phyloP scores from a whole-genome alignment of 305 asterid species.

The Coffea humblotiana region DNA sequence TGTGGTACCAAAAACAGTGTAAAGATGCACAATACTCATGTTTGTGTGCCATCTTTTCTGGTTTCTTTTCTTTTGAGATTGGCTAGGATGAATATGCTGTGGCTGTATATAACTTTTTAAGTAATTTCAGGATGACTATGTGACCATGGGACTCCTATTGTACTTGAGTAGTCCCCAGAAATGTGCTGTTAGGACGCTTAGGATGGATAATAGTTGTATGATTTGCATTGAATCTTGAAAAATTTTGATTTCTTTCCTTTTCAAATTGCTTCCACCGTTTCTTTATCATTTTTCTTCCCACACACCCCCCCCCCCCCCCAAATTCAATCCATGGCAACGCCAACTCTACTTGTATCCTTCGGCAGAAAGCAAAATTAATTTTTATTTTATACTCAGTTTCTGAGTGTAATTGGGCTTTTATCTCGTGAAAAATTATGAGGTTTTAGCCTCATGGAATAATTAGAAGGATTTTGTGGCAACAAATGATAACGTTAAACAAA shows the following conservation, averaged over 20 bases:
- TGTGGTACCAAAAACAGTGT: neutral
- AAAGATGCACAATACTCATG: neutral
- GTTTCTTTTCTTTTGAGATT: neutral
- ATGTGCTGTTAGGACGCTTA: neutral
- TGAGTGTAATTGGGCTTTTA: too few relatives aligned
- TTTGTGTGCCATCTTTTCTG: neutral
- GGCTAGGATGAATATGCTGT: neutral
- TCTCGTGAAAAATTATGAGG: neutral
- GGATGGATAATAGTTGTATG: neutral
- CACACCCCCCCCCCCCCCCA: too few relatives aligned
- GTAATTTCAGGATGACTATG: conserved; percentile 2
- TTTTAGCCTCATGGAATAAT: neutral
- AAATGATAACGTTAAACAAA: too few relatives aligned
- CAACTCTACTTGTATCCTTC: neutral
- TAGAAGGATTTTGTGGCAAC: neutral
- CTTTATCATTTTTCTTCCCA: neutral
- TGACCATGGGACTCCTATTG: neutral
- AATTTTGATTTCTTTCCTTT: neutral
- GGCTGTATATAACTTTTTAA: conserved; percentile 13
- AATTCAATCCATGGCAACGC: neutral
- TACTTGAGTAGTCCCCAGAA: neutral
- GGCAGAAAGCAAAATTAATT: neutral
- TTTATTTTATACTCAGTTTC: neutral
- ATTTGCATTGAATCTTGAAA: neutral
- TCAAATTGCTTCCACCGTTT: neutral